Conservation (phyloP, 306 rosid genomes). For the Trifolium pratense region DNA sequence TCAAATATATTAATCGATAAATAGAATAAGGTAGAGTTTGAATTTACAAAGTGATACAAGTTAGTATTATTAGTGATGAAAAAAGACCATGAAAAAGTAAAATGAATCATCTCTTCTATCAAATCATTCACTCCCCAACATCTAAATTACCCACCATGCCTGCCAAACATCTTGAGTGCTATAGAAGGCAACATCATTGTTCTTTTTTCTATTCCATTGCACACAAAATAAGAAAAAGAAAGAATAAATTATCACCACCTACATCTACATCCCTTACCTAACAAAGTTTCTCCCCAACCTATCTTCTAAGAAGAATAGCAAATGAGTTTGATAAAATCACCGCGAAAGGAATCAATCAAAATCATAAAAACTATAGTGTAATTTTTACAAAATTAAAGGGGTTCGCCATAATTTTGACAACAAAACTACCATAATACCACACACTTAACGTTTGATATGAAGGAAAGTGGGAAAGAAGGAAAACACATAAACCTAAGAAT, state of each 20-base stretch:
- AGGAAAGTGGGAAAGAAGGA: no score
- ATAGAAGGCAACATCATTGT: conserved; percentile 45
- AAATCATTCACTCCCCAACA: conserved; percentile 42
- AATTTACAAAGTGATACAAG: neutral
- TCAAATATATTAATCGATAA: no score
- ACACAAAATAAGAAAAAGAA: conserved; percentile 11
- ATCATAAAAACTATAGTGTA: no score
- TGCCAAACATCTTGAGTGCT: conserved; percentile 45
- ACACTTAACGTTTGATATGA: no score
- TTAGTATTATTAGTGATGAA: conserved; percentile 1
- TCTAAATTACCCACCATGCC: conserved; percentile 31
- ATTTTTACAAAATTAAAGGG: no score
- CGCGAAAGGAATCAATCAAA: no score
- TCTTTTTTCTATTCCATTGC: conserved; percentile 24
- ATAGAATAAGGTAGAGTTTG: no score
- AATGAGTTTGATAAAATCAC: no score
- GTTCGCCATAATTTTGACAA: neutral
- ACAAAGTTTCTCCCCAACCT: conserved; percentile 23
- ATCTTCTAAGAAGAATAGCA: no score
- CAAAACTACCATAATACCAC: no score
- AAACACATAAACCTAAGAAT: no score
- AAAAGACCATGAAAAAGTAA: neutral
- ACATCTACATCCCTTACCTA: conserved; percentile 40
- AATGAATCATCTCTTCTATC: conserved; percentile 19
- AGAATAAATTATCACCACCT: conserved; percentile 30